Percentiles rank a stretch among this genome's conserved stretches.
These are phyloP conservation scores for Acer negundo DNA, from an alignment of 345 rosid species.

Conservation along the genomic window DNA sequence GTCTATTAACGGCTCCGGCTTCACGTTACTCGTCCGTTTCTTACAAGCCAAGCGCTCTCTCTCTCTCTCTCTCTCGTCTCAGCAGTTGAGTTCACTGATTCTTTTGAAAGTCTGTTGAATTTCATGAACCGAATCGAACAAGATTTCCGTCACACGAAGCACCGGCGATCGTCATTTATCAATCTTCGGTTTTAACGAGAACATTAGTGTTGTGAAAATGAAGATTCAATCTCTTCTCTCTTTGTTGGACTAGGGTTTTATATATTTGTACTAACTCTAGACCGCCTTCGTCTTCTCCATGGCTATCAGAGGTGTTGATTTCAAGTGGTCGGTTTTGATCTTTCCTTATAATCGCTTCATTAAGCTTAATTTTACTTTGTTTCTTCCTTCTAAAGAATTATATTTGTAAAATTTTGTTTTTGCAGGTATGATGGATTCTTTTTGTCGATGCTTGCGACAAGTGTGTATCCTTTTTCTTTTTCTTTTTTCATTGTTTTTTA, in stretches of 20 bases:
- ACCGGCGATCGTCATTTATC: background rate
- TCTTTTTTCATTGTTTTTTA: background rate
- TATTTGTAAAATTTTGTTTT: background rate
- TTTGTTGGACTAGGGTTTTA: constrained; percentile 16
- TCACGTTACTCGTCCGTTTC: background rate
- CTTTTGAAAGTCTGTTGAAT: background rate
- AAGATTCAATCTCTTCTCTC: background rate
- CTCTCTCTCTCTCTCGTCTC: background rate
- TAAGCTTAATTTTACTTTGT: background rate
- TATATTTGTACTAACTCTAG: background rate
- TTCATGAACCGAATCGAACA: constrained; percentile 1
- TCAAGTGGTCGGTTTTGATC: constrained; percentile 76
- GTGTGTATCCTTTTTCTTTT: constrained; percentile 78
- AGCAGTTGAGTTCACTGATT: background rate
- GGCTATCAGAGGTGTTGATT: constrained; percentile 91
- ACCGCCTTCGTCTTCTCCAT: constrained; percentile 30
- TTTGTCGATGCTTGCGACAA: constrained; percentile 98
- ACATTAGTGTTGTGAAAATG: constrained; percentile 3
- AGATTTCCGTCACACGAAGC: background rate
- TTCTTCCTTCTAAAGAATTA: background rate
- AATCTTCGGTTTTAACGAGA: background rate
- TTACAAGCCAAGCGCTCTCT: background rate
- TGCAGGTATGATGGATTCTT: constrained; percentile 99
- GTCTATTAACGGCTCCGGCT: background rate
- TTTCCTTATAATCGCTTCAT: background rate